Evolutionary conservation across 2,329 filamentous ascomycete genomes (phyloP).

Genomic region (Cladosporium sphaerospermum): DNA sequence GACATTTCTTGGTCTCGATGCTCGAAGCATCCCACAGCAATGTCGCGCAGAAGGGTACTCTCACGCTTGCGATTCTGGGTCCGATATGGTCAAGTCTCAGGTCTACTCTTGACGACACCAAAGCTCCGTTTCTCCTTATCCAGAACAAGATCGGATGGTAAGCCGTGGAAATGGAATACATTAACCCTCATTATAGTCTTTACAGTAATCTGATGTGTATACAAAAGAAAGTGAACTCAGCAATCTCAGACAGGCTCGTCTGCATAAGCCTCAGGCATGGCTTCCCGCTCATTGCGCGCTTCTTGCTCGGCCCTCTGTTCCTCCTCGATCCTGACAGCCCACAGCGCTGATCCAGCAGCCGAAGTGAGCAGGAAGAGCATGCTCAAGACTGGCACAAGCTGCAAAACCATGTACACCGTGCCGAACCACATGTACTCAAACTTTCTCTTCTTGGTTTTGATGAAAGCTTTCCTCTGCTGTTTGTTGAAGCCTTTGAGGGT

Average conservation of each 20-base stretch:
- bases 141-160: too few relatives aligned
- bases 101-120: too few relatives aligned
- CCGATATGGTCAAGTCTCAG: too few relatives aligned
- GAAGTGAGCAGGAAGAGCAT: constrained; percentile 92
- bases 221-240: too few relatives aligned
- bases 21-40: too few relatives aligned
- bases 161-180: too few relatives aligned
- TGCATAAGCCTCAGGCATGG: constrained; percentile 7
- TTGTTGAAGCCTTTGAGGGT: constrained; percentile 68
- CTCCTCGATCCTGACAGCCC: constrained; percentile 38
- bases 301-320: constrained; percentile 4
- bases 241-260: constrained; percentile 2
- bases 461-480: constrained; percentile 65
- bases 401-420: constrained; percentile 72
- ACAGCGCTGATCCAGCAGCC: constrained; percentile 76
- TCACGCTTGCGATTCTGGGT: too few relatives aligned
- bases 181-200: too few relatives aligned
- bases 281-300: constrained; percentile 1
- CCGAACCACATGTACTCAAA: constrained; percentile 95
- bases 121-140: too few relatives aligned
- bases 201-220: too few relatives aligned
- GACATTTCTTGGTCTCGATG: too few relatives aligned
- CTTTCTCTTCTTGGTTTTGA: constrained; percentile 54
- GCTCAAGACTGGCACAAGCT: constrained; percentile 83
- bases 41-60: too few relatives aligned